Conservation (phyloP, 2,329 filamentous ascomycete genomes). For the Emydomyces testavorans region DNA sequence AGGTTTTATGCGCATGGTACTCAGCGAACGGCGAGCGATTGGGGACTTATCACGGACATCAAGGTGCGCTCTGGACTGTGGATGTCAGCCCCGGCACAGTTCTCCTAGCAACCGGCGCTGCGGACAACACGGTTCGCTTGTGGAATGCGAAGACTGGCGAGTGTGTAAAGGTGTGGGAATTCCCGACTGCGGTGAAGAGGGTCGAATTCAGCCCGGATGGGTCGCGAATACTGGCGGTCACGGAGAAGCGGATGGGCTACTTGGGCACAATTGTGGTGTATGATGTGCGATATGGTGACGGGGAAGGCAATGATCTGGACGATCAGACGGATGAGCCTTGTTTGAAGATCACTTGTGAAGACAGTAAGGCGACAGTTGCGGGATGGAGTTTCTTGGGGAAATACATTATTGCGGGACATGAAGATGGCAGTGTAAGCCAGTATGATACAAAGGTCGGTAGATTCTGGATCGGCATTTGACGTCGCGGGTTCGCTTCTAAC, state of each 20-base stretch:
- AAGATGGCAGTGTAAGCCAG: conserved; percentile 82
- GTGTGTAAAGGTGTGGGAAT: conserved; percentile 94
- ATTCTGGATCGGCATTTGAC: background rate
- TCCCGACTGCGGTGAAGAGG: conserved; percentile 91
- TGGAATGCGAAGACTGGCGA: conserved; percentile 93
- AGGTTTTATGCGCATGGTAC: conserved; percentile 94
- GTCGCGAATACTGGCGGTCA: conserved; percentile 78
- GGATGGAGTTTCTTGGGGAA: conserved; percentile 90
- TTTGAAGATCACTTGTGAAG: conserved; percentile 81
- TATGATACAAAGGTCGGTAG: conserved; percentile 72
- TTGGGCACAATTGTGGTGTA: conserved; percentile 87
- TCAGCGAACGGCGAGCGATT: conserved; percentile 95
- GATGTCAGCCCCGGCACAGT: conserved; percentile 88
- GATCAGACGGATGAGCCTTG: conserved; percentile 74
- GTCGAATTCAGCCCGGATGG: conserved; percentile 97
- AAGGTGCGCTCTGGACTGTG: conserved; percentile 97
- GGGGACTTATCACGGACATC: conserved; percentile 91
- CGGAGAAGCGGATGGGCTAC: conserved; percentile 96
- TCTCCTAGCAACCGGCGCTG: conserved; percentile 86
- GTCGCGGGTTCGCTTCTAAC: background rate
- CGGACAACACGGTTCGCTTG: conserved; percentile 94
- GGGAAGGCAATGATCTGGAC: conserved; percentile 42
- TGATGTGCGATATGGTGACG: conserved; percentile 71
- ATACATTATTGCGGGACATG: conserved; percentile 96
- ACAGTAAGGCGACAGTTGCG: conserved; percentile 94